Base-by-base conservation (phyloP, 2,329 filamentous ascomycete species). In the Gnomoniopsis smithogilvyi region DNA sequence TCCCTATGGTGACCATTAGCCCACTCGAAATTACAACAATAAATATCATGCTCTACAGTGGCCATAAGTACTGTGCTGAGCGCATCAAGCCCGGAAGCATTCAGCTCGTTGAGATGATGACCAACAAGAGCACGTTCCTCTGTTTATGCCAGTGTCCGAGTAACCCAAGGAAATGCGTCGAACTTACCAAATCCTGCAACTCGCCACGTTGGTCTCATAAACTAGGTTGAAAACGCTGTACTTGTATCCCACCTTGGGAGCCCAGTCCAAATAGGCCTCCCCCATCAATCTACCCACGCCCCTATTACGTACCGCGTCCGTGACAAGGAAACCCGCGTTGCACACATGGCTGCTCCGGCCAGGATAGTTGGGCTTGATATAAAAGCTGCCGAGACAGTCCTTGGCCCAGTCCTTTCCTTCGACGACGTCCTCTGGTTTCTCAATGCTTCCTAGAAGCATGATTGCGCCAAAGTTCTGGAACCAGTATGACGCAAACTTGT, bases 201-300 rank as follows among this genome's bases (percentile, higher is more conserved):
- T 94, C 1, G 90, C 92, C 24, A 95, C 89, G 73, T 96, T 96
- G 64, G 90, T 96, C 79, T 96, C 92, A 77, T 96, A 96, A 7
- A 96, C 92, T 52, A 96, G 83, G 73, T 96, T 96, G 81, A 96
- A 96, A 63, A 96, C 91, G 45, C 90, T 93, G 77, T 96, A 96
- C 1, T 89, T 90, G 76, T 96, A 96, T 51, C 92, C 91, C 75
- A 82, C 89, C 85, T 86, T 85, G 33, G 89, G 88, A 15, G 89
- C 88, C 87, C 88, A 92, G 70, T 91, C 88, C 34, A 92, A 78
- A 72, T 91, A 92, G 33, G 84, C 80, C 75, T 91, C 88, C 55
- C 89, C 89, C 86, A 92, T 89, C 62, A 90, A 78, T 45, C 88
- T 83, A 58, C 89, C 89, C 1, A 90, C 89, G 64, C 89, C 89